A percentile compares a stretch with the other conserved stretches of the same genome.
Conservation (phyloP, 2,329 filamentous ascomycete genomes). For the Cordyceps fumosorosea region DNA sequence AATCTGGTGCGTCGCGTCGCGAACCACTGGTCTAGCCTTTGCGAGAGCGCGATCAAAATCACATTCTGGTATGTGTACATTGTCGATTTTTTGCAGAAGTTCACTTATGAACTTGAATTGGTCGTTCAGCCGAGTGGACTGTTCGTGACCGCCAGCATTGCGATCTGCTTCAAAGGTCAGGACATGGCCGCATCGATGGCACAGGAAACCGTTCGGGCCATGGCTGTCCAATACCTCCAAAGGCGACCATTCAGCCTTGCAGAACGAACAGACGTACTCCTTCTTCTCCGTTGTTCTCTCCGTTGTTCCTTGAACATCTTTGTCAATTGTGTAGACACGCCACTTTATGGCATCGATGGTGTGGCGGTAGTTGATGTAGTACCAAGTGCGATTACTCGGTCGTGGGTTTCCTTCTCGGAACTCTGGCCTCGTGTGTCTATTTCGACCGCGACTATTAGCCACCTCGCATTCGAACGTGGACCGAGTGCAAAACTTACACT, state of each 20-base stretch:
- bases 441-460: constrained; percentile 21
- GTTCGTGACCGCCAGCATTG: constrained; percentile 63
- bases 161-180: constrained; percentile 62
- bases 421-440: constrained; percentile 61
- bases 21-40: constrained; percentile 55
- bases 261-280: constrained; percentile 79
- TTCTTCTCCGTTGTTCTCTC: constrained; percentile 80
- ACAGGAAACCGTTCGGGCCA: constrained; percentile 68
- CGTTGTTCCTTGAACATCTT: constrained; percentile 78
- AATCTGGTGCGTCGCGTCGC: constrained; percentile 61
- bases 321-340: constrained; percentile 80
- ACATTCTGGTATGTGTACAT: constrained; percentile 65
- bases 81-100: constrained; percentile 69
- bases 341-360: constrained; percentile 97
- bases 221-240: constrained; percentile 81
- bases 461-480: background rate
- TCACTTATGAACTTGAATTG: constrained; percentile 75
- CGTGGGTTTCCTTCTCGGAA: constrained; percentile 74
- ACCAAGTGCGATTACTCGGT: constrained; percentile 83
- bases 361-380: constrained; percentile 91
- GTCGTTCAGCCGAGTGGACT: constrained; percentile 67
- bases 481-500: constrained; percentile 48
- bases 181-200: constrained; percentile 65
- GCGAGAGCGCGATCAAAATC: constrained; percentile 64
- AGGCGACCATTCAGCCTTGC: constrained; percentile 79